Evolutionary conservation across 2,329 filamentous ascomycete species (phyloP), one percentile per base, ranked within the genome.

Genomic region (Talaromyces sp.): DNA sequence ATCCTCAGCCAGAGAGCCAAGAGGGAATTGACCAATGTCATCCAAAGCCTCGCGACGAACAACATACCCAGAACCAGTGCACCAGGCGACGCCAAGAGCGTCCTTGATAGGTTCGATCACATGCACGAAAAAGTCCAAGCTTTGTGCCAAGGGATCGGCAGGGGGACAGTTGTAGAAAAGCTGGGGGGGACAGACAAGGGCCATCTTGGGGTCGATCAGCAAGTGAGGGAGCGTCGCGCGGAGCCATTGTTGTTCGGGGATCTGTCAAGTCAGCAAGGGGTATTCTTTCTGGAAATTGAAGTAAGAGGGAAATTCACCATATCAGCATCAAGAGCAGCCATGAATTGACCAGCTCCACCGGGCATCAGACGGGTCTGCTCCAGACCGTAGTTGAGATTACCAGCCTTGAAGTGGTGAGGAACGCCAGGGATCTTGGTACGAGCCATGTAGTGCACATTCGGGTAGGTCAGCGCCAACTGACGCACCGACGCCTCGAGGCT

Each of bases 301-400:
- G 0, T 27, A 6, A 11, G 11, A 50, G n/a, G 13, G 22, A 14
- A 22, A 60, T 66, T 69, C 68, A 74, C 73, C 87, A 90, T 89
- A 71, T 90, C 87, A 22, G 87, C 87, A 71, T 90, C 87, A 39
- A 90, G 77, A 45, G 85, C 84, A n/a, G 86, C 87, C 72, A 89
- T 84, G 73, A 81, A 88, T 69, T 85, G 80, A 47, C 80, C 80
- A n/a, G 84, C 79, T 27, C 85, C 85, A 19, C 84, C 85, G 1
- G 84, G 83, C 37, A 87, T 75, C n/a, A 75, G 71, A 16, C 79
- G 78, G 4, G 82, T 79, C 63, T 82, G 79, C 16, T 86, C 82
- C 22, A 86, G 74, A 39, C 85, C 87, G 64, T 86, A 84, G 74
- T 88, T 89, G 61, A 89, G 77, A 71, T 89, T 89, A 60, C 87